Evolutionary conservation across 2,329 filamentous ascomycete species (phyloP).

Genomic region (Amylocarpus encephaloides): DNA sequence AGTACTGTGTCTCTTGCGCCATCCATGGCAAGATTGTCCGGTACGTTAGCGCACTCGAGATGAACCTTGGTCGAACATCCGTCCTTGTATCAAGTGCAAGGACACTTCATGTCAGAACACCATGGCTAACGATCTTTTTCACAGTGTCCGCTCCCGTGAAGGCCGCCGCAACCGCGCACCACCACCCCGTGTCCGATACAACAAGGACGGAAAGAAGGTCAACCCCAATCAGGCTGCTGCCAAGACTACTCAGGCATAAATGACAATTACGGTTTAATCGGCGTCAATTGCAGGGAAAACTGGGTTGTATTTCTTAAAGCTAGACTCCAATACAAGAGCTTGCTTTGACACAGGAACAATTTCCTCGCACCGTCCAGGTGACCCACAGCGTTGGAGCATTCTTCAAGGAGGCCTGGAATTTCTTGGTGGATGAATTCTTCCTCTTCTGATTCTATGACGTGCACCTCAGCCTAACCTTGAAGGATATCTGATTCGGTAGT

Average conservation of each 20-base stretch:
- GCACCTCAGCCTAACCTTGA: no score
- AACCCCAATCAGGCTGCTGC: conserved; percentile 41
- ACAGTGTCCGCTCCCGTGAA: conserved; percentile 90
- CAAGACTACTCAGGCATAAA: conserved; percentile 31
- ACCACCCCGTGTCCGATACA: conserved; percentile 95
- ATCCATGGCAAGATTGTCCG: conserved; percentile 99
- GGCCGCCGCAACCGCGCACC: conserved; percentile 98
- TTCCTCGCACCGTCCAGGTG: not conserved
- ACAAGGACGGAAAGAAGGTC: conserved; percentile 99
- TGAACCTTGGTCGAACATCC: conserved; percentile 53
- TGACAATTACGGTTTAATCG: conserved; percentile 13
- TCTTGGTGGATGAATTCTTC: no score
- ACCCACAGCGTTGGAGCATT: no score
- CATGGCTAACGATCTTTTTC: conserved; percentile 26
- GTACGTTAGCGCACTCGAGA: conserved; percentile 63
- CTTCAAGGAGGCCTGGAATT: no score
- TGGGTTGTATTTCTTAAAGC: conserved; percentile 19
- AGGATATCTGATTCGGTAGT: no score
- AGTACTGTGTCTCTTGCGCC: conserved; percentile 99
- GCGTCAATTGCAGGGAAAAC: conserved; percentile 21
- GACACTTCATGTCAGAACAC: conserved; percentile 34
- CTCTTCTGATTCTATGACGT: no score
- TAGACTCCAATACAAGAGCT: conserved; percentile 17
- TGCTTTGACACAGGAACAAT: conserved; percentile 10
- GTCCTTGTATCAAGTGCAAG: conserved; percentile 25